Conservation (phyloP, 2,329 filamentous ascomycete species). For the Penicillium sp. region DNA sequence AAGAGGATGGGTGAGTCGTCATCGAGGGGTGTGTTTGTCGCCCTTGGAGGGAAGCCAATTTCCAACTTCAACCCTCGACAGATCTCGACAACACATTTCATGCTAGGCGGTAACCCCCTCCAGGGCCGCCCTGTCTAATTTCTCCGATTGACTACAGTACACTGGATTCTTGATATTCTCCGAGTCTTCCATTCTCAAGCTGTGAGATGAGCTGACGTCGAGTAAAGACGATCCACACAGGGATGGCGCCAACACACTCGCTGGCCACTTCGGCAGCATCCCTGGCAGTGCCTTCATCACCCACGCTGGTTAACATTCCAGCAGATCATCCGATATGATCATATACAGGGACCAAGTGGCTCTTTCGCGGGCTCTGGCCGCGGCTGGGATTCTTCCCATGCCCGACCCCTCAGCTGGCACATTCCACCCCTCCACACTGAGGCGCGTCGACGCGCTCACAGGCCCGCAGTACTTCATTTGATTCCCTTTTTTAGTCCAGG, state of each 20-base stretch:
- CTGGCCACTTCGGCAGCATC: conserved; percentile 10
- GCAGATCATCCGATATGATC: conserved; percentile 9
- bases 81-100: conserved; percentile 5
- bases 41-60: conserved; percentile 5
- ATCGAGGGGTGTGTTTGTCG: neutral
- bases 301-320: conserved; percentile 19
- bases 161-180: conserved; percentile 10
- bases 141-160: conserved; percentile 7
- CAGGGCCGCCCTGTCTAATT: conserved; percentile 13
- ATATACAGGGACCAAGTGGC: neutral
- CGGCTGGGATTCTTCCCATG: conserved; percentile 27
- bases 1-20: neutral
- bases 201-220: conserved; percentile 20
- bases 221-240: conserved; percentile 7
- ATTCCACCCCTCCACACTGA: conserved; percentile 32
- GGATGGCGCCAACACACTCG: conserved; percentile 12
- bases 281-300: conserved; percentile 13
- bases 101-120: conserved; percentile 6
- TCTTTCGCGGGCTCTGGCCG: conserved; percentile 5
- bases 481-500: conserved; percentile 22
- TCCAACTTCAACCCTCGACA: conserved; percentile 10
- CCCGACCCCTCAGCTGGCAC: conserved; percentile 24
- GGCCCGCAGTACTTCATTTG: conserved; percentile 10
- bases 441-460: conserved; percentile 30
- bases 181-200: conserved; percentile 18